Percentiles rank a stretch among this genome's conserved stretches.
Conservation (phyloP, 202 grass and related monocot species). For the Schoenoplectus triqueter region DNA sequence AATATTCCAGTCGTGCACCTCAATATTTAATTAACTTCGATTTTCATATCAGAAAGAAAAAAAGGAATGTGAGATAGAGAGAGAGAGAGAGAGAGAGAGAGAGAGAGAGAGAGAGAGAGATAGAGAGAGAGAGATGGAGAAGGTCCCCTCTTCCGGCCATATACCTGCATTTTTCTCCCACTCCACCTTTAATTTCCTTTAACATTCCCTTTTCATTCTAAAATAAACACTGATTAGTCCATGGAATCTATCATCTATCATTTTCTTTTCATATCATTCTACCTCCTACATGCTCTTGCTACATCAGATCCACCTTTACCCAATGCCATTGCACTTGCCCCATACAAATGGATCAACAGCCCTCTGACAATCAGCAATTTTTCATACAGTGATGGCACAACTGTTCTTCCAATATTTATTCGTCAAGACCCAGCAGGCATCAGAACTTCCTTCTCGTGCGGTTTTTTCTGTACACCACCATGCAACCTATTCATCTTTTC, state of each 20-base stretch:
- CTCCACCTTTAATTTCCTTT: slow-evolving; percentile 29
- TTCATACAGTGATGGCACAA: slow-evolving; percentile 44
- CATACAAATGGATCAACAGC: slow-evolving; percentile 59
- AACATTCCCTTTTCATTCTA: neutral
- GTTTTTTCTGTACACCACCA: slow-evolving; percentile 61
- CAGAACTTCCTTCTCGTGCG: slow-evolving; percentile 57
- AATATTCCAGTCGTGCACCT: slow-evolving; percentile 6
- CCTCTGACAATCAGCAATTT: slow-evolving; percentile 47
- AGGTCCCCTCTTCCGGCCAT: neutral
- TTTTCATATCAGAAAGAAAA: slow-evolving; percentile 22
- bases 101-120: slow-evolving; percentile 1
- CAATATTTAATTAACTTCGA: neutral
- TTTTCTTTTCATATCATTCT: slow-evolving; percentile 34
- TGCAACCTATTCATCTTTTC: slow-evolving; percentile 61
- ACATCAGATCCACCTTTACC: slow-evolving; percentile 33
- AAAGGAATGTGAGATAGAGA: neutral
- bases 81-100: too few species aligned
- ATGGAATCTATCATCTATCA: slow-evolving; percentile 25
- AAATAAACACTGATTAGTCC: neutral
- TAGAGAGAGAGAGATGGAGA: neutral
- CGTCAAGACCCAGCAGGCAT: slow-evolving; percentile 48
- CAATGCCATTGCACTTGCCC: slow-evolving; percentile 48
- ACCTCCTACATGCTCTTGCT: slow-evolving; percentile 32
- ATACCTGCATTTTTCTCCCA: neutral
- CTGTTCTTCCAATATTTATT: slow-evolving; percentile 57